Evolutionary conservation across 371 early-diverging fungal species (phyloP).

Genomic region (Mortierella sp.): DNA sequence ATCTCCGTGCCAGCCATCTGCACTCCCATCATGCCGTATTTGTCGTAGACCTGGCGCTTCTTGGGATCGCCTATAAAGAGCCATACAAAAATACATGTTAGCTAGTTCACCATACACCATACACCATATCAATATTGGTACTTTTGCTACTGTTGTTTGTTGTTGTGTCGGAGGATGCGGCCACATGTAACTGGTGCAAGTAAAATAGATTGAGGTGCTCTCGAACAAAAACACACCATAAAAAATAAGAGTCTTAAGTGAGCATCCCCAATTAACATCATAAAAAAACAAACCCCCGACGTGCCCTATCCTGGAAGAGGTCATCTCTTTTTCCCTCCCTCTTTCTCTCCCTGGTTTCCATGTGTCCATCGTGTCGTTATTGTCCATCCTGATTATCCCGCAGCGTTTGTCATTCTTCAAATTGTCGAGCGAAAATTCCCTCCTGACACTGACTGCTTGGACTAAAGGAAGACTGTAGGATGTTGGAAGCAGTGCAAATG

Average conservation of each 20-base stretch:
- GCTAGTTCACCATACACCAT: background rate
- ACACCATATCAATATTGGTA: background rate
- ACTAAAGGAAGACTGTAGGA: background rate
- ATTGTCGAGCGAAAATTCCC: background rate
- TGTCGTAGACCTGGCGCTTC: slow-evolving; percentile 89
- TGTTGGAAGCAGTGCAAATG: background rate
- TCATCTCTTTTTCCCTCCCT: background rate
- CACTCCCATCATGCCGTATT: slow-evolving; percentile 91
- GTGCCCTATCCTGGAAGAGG: background rate
- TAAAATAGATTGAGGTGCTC: slow-evolving; percentile 25
- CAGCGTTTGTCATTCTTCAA: background rate
- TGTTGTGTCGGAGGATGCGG: background rate
- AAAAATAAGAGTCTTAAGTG: slow-evolving; percentile 14
- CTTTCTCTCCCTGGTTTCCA: background rate
- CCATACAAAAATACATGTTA: background rate
- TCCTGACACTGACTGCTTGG: background rate
- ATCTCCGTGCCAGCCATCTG: slow-evolving; percentile 85
- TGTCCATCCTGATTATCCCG: background rate
- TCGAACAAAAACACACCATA: slow-evolving; percentile 12
- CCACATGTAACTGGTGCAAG: slow-evolving; percentile 12
- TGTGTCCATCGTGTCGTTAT: background rate
- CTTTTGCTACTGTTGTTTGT: background rate
- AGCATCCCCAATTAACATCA: slow-evolving; percentile 3
- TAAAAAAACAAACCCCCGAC: slow-evolving; percentile 10
- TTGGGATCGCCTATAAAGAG: slow-evolving; percentile 74